Evolutionary conservation across 1,139 yeast genomes (phyloP).

Genomic region (Pneumocystis sp.): DNA sequence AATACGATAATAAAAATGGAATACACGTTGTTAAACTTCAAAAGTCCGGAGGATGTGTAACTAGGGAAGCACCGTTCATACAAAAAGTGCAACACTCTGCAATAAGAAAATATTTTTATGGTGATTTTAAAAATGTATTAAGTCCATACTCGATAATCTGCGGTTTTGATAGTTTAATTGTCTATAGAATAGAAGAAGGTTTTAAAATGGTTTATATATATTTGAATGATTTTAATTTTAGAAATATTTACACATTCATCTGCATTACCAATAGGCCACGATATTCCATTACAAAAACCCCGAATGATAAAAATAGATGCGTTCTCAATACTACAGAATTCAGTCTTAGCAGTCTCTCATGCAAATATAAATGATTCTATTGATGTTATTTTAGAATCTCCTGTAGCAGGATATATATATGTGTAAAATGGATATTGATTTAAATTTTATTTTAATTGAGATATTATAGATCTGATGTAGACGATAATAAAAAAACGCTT

Average conservation of each 20-base stretch:
- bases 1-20: conserved; percentile 30
- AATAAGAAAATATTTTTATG: conserved; percentile 82
- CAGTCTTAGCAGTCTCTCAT: conserved; percentile 59
- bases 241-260: conserved; percentile 22
- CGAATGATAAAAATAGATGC: conserved; percentile 33
- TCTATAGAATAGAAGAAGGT: conserved; percentile 35
- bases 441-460: conserved; percentile 4
- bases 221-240: conserved; percentile 6
- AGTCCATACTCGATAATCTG: conserved; percentile 62
- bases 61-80: conserved; percentile 51
- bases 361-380: conserved; percentile 40
- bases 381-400: conserved; percentile 39
- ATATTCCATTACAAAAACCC: conserved; percentile 9
- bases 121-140: conserved; percentile 47
- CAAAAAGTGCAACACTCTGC: conserved; percentile 61
- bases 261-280: conserved; percentile 30
- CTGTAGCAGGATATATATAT: conserved; percentile 51
- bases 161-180: conserved; percentile 35
- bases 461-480: conserved; percentile 34
- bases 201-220: conserved; percentile 5
- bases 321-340: conserved; percentile 48
- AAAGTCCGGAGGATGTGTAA: conserved; percentile 62
- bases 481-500: conserved; percentile 55
- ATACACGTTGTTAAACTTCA: conserved; percentile 45
- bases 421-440: conserved; percentile 17